Base-by-base conservation (phyloP, 78 protist species). In the Guillardia theta region DNA sequence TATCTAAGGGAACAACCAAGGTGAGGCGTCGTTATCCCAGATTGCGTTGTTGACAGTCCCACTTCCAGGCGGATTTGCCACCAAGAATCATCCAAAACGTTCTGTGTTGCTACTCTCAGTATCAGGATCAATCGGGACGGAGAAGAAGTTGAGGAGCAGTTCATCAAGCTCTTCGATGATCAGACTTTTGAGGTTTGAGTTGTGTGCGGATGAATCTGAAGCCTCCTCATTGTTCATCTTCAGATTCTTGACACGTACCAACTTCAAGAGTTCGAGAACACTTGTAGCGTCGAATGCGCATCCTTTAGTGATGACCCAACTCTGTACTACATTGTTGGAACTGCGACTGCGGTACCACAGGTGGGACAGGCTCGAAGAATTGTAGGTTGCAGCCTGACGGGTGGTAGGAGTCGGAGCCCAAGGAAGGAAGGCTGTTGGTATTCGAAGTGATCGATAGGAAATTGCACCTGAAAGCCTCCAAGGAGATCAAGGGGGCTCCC, bases 1-100 rank as follows among this genome's bases (percentile, higher is more conserved):
- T 97, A 98, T 5, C 88, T 98, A 8, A 94, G 93, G n/a, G 98
- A 95, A 64, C 94, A 93, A 96, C 98, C 98, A 1, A n/a, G n/a
- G n/a, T n/a, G n/a, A n/a, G n/a, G n/a, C n/a, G n/a, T n/a, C n/a
- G n/a, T n/a, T n/a, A n/a, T n/a, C n/a, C n/a, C n/a, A n/a, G n/a
- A n/a, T n/a, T n/a, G n/a, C n/a, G n/a, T n/a, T n/a, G n/a, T n/a
- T n/a, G n/a, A n/a, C n/a, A n/a, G n/a, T n/a, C n/a, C n/a, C n/a
- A n/a, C n/a, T n/a, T n/a, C n/a, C n/a, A 88, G 98, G 33, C 92
- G 97, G 45, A 95, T 98, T 39, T 83, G 94, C 2, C 93, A 95
- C 93, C 95, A 87, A 77, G 93, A 76, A 21, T 6, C 37, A 18
- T 1, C 96, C 21, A 24, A 48, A 1, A 58, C 88, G 15, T 47